These are phyloP conservation scores for Amanita muscaria DNA, from an alignment of 768 basidiomycete genomes.

Conservation along the genomic window DNA sequence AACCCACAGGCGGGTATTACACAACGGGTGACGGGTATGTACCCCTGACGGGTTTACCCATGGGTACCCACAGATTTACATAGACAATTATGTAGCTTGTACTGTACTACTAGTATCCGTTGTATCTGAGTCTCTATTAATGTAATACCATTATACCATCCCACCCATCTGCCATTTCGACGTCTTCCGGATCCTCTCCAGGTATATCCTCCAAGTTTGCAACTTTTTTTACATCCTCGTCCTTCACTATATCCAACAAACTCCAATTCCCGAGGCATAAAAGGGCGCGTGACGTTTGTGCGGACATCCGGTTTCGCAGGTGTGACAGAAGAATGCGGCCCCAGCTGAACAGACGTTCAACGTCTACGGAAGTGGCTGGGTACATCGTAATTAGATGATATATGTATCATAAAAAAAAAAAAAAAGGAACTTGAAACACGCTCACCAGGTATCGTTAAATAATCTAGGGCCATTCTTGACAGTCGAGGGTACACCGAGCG, in stretches of 20 bases:
- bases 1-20: no score
- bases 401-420: no score
- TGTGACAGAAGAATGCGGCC: slow-evolving; percentile 21
- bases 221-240: no score
- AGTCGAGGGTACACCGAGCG: slow-evolving; percentile 15
- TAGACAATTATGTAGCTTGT: no score
- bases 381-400: no score
- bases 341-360: slow-evolving; percentile 17
- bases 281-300: slow-evolving; percentile 18
- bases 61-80: no score
- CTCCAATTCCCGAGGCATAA: slow-evolving; percentile 25
- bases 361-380: slow-evolving; percentile 10
- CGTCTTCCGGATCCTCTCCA: background rate
- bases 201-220: slow-evolving; percentile 10
- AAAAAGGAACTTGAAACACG: background rate
- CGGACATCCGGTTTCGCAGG: slow-evolving; percentile 16
- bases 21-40: no score
- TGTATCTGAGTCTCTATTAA: no score
- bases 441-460: slow-evolving; percentile 14
- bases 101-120: no score
- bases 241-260: slow-evolving; percentile 10
- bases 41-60: no score
- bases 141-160: no score
- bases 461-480: slow-evolving; percentile 20
- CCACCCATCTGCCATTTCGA: no score